phyloP scores from a whole-genome alignment of 2,329 filamentous ascomycete genomes.

The Drechslera avenae region DNA sequence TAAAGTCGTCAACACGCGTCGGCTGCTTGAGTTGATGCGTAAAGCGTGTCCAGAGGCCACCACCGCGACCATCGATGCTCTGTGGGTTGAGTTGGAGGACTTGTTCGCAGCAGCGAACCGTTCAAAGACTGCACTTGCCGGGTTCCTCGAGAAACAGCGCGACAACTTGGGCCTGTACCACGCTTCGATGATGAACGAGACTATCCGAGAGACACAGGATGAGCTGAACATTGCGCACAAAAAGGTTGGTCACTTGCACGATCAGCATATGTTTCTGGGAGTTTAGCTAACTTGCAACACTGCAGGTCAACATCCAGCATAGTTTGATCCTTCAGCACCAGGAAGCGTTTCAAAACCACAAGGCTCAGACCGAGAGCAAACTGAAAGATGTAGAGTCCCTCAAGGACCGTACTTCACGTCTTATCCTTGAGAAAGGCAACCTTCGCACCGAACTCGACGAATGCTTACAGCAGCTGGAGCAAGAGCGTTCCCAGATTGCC shows the following conservation, averaged over 20 bases:
- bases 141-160: constrained; percentile 37
- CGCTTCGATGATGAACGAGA: constrained; percentile 30
- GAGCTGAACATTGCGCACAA: constrained; percentile 36
- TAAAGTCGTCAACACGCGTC: constrained; percentile 24
- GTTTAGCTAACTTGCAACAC: not conserved
- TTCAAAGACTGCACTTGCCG: constrained; percentile 26
- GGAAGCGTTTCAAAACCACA: constrained; percentile 33
- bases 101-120: constrained; percentile 27
- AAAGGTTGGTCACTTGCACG: constrained; percentile 15
- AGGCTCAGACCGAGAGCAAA: constrained; percentile 21
- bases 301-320: constrained; percentile 29
- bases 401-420: constrained; percentile 32
- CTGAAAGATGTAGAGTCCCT: constrained; percentile 29
- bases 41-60: constrained; percentile 18
- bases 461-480: constrained; percentile 20
- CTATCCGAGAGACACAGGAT: constrained; percentile 27
- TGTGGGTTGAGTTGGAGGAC: constrained; percentile 37
- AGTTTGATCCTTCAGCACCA: constrained; percentile 37
- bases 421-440: constrained; percentile 38
- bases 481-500: constrained; percentile 11
- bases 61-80: constrained; percentile 21
- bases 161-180: constrained; percentile 35
- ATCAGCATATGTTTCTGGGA: not conserved
- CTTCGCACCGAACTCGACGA: constrained; percentile 34
- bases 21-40: constrained; percentile 32